Evolutionary conservation across 495 filamentous ascomycete genomes (phyloP).

Genomic region (Penicillium tannophilum): DNA sequence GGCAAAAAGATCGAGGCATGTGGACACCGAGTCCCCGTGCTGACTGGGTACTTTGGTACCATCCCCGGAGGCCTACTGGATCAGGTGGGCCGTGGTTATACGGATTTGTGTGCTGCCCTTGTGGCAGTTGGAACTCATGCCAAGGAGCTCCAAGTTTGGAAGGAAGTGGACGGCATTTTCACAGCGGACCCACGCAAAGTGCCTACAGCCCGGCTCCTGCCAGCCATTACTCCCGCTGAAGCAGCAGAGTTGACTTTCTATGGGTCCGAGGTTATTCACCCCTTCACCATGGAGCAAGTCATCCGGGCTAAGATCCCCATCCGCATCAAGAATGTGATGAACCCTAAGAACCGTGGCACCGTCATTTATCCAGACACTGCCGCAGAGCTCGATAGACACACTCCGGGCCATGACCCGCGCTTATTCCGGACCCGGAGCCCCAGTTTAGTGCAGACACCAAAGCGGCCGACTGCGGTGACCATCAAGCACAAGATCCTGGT

Average conservation of each 20-base stretch:
- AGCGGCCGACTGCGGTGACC: slow-evolving; percentile 88
- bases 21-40: slow-evolving; percentile 69
- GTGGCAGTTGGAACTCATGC: slow-evolving; percentile 77
- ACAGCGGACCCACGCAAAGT: slow-evolving; percentile 88
- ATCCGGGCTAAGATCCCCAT: slow-evolving; percentile 91
- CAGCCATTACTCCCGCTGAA: slow-evolving; percentile 81
- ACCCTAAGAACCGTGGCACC: slow-evolving; percentile 83
- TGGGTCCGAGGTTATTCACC: slow-evolving; percentile 94
- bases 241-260: slow-evolving; percentile 92
- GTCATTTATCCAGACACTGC: slow-evolving; percentile 67
- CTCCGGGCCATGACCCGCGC: slow-evolving; percentile 47
- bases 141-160: slow-evolving; percentile 87
- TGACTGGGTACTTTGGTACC: slow-evolving; percentile 88
- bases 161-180: slow-evolving; percentile 91
- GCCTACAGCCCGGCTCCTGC: slow-evolving; percentile 74
- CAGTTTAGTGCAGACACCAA: slow-evolving; percentile 53
- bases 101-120: slow-evolving; percentile 84
- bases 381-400: slow-evolving; percentile 48
- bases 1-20: slow-evolving; percentile 68
- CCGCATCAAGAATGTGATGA: slow-evolving; percentile 98
- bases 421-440: slow-evolving; percentile 52
- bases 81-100: slow-evolving; percentile 83
- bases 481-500: slow-evolving; percentile 92
- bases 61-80: slow-evolving; percentile 78
- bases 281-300: slow-evolving; percentile 97